Evolutionary conservation across 495 filamentous ascomycete species (phyloP).

Genomic region (Xeromyces bisporus): DNA sequence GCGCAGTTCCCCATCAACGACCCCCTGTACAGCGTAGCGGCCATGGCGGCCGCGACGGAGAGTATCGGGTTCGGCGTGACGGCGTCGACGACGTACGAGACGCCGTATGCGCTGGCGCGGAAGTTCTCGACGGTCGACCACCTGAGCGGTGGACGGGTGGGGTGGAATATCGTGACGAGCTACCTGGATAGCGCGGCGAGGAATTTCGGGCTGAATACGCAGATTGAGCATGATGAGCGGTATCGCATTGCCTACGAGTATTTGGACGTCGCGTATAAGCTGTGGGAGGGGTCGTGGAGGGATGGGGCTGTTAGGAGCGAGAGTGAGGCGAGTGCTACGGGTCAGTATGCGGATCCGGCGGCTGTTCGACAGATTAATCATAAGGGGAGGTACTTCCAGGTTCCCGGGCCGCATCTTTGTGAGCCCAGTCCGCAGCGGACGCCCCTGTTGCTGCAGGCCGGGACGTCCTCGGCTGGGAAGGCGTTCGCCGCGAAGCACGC

Average conservation of each 20-base stretch:
- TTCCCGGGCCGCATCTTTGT: constrained; percentile 48
- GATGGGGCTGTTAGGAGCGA: constrained; percentile 44
- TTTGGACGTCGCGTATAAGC: constrained; percentile 48
- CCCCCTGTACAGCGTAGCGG: constrained; percentile 25
- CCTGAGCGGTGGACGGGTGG: constrained; percentile 43
- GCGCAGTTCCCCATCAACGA: constrained; percentile 53
- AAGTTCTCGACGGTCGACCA: constrained; percentile 51
- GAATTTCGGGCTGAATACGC: constrained; percentile 41
- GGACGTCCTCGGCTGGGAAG: constrained; percentile 43
- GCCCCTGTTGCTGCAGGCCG: constrained; percentile 49
- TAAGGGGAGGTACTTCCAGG: constrained; percentile 44
- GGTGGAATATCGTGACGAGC: constrained; percentile 53
- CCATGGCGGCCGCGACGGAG: constrained; percentile 36
- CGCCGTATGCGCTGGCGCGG: constrained; percentile 50
- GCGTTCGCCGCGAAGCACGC: constrained; percentile 45
- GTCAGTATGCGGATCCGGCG: constrained; percentile 39
- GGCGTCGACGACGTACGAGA: constrained; percentile 46
- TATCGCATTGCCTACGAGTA: constrained; percentile 55
- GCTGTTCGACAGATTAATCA: constrained; percentile 48
- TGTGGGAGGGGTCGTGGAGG: constrained; percentile 49
- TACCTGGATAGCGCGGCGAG: constrained; percentile 49
- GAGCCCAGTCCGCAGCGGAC: constrained; percentile 50
- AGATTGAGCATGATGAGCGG: constrained; percentile 47
- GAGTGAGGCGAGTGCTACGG: constrained; percentile 17
- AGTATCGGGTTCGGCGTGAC: constrained; percentile 53